Conservation (phyloP, 2,329 filamentous ascomycete genomes). For the Coniochaeta sp. region DNA sequence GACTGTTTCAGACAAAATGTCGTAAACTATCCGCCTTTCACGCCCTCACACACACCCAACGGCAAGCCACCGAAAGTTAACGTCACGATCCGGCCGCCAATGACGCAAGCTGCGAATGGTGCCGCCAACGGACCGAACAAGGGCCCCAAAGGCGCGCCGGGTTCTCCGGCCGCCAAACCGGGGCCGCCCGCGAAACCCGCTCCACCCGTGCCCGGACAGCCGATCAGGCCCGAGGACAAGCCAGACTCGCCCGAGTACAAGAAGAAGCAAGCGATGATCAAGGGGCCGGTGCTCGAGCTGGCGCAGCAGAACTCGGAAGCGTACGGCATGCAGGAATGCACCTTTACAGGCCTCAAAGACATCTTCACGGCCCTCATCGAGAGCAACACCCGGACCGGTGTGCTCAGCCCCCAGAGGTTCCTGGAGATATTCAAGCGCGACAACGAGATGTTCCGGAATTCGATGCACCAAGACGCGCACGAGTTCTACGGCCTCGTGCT, state of each 20-base stretch:
- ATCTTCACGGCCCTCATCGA: constrained; percentile 88
- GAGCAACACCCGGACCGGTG: constrained; percentile 74
- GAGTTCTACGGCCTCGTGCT: constrained; percentile 91
- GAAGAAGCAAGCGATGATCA: constrained; percentile 89
- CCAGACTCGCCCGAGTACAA: constrained; percentile 94
- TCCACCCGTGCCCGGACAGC: constrained; percentile 44
- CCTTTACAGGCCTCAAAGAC: constrained; percentile 92
- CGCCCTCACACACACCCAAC: constrained; percentile 63
- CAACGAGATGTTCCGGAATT: constrained; percentile 94
- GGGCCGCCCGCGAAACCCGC: constrained; percentile 46
- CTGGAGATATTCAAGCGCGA: constrained; percentile 89
- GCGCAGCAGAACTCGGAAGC: constrained; percentile 69
- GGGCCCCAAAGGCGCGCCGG: constrained; percentile 45
- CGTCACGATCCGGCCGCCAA: constrained; percentile 51
- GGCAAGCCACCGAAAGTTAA: constrained; percentile 48
- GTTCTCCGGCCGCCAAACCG: constrained; percentile 49
- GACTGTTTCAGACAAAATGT: constrained; percentile 90
- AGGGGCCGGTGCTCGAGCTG: constrained; percentile 80
- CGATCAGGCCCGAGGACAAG: constrained; percentile 74
- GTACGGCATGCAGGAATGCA: constrained; percentile 90
- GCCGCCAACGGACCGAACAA: constrained; percentile 29
- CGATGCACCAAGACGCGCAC: constrained; percentile 97
- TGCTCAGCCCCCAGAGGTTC: constrained; percentile 87
- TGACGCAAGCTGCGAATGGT: constrained; percentile 37
- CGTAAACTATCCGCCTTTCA: constrained; percentile 76